Base-by-base conservation (phyloP, 2,329 filamentous ascomycete genomes). In the Grosmannia serpens region DNA sequence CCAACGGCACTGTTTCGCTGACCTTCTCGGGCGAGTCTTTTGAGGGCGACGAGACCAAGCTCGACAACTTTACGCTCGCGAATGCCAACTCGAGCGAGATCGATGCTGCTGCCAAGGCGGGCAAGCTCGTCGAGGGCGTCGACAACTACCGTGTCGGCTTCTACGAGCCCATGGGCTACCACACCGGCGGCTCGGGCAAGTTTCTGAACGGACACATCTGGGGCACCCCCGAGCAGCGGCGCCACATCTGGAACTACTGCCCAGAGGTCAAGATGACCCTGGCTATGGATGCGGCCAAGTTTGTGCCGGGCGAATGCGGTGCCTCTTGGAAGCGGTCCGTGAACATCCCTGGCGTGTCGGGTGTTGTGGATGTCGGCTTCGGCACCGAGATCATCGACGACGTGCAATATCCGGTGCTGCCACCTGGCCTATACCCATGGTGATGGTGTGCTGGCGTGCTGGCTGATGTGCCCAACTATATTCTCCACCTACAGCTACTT, bases 111-210 rank as follows among this genome's bases (percentile, higher is more conserved):
- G 65, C 69, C 11, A 60, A 63, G 20, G 61, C 65, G 8, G 69
- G 68, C 38, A 68, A 70, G 29, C 68, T 70, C 49, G 67, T 77
- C 44, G 62, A 70, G 49, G 77, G 72, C 9, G 67, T 80, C 46
- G 77, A 80, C 65, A 73, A 75, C 65, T 79, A 75, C 74, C 73
- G 77, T 20, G 64, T 74, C n/a, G 77, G 77, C 17, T 76, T 74
- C 64, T 81, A 81, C 65, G 74, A 80, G 65, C 80, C 80, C 17
- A 80, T 83, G 79, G 80, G 80, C 50, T 83, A 80, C 65, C 80
- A 83, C 65, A 79, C 77, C 1, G 79, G 78, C 26, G 74, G 74
- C 9, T 75, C 74, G 57, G 79, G 80, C 53, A 65, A 65, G 15
- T 73, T 66, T 56, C 67, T 82, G 22, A 75, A 78, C 60, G 60